A percentile compares a stretch with the other conserved stretches of the same genome.
Conservation (phyloP, 2,329 filamentous ascomycete species). For the Pseudocercospora crystallina region DNA sequence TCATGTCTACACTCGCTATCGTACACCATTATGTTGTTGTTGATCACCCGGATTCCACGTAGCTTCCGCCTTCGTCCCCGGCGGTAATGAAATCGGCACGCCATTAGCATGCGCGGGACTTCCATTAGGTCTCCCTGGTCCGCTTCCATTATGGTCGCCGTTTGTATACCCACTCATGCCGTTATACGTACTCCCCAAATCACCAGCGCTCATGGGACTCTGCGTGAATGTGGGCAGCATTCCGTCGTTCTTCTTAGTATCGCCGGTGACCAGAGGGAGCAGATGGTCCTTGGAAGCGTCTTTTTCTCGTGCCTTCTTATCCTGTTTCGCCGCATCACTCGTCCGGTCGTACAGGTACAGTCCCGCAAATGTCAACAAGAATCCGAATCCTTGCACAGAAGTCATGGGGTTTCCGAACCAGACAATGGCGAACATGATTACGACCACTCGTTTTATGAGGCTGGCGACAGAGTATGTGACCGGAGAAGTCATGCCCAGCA, state of each 20-base stretch:
- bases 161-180: constrained; percentile 33
- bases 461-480: constrained; percentile 97
- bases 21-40: no score
- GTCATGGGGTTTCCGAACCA: constrained; percentile 96
- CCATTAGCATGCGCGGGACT: constrained; percentile 18
- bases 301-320: constrained; percentile 67
- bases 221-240: constrained; percentile 17
- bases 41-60: constrained; percentile 66
- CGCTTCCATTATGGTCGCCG: constrained; percentile 24
- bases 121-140: constrained; percentile 24
- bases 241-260: constrained; percentile 36
- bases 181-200: constrained; percentile 18
- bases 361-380: constrained; percentile 83
- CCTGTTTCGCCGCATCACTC: constrained; percentile 81
- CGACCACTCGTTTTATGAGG: constrained; percentile 94
- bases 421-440: constrained; percentile 89
- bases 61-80: constrained; percentile 80
- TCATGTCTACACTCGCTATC: no score
- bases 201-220: constrained; percentile 22
- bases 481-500: constrained; percentile 89
- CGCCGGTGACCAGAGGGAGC: constrained; percentile 59
- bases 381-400: constrained; percentile 76
- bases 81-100: constrained; percentile 54
- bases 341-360: constrained; percentile 95
- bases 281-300: constrained; percentile 64